Conservation (phyloP, 495 filamentous ascomycete species). For the Beverwykella pulmonaria region DNA sequence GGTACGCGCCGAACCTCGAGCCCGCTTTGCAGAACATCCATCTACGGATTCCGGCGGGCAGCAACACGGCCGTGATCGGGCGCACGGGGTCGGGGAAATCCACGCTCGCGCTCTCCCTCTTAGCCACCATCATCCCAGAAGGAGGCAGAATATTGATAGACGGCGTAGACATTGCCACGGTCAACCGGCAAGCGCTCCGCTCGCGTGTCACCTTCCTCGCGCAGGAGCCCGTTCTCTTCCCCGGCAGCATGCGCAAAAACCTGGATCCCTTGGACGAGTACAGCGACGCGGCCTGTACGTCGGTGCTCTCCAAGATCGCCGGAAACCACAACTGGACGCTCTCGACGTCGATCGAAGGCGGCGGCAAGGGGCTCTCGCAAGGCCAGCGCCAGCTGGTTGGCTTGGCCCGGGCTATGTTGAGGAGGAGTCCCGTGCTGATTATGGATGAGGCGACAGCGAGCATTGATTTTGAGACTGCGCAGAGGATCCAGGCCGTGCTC, state of each 20-base stretch:
- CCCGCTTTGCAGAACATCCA: constrained; percentile 66
- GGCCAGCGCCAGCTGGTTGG: constrained; percentile 67
- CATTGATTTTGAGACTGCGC: constrained; percentile 77
- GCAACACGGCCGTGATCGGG: constrained; percentile 67
- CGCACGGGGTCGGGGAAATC: constrained; percentile 68
- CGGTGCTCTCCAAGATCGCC: constrained; percentile 57
- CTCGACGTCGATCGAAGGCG: constrained; percentile 58
- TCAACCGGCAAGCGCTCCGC: constrained; percentile 62
- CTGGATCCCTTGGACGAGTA: constrained; percentile 53
- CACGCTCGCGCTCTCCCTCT: constrained; percentile 64
- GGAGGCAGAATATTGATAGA: constrained; percentile 62
- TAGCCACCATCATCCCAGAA: constrained; percentile 57
- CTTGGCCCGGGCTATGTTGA: constrained; percentile 57
- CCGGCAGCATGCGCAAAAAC: constrained; percentile 61
- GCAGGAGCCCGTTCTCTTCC: constrained; percentile 66
- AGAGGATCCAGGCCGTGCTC: constrained; percentile 74
- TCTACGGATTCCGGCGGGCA: constrained; percentile 71
- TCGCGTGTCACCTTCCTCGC: constrained; percentile 64
- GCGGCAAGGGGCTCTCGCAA: constrained; percentile 62
- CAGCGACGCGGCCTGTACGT: constrained; percentile 54
- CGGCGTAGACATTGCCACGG: constrained; percentile 60
- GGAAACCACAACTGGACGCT: constrained; percentile 56
- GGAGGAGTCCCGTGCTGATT: constrained; percentile 50
- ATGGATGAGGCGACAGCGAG: constrained; percentile 68
- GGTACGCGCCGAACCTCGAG: constrained; percentile 74